A percentile compares a stretch with the other conserved stretches of the same genome.
Evolutionary conservation across 768 basidiomycete genomes (phyloP).

Genomic region (Polyporus arcularius): DNA sequence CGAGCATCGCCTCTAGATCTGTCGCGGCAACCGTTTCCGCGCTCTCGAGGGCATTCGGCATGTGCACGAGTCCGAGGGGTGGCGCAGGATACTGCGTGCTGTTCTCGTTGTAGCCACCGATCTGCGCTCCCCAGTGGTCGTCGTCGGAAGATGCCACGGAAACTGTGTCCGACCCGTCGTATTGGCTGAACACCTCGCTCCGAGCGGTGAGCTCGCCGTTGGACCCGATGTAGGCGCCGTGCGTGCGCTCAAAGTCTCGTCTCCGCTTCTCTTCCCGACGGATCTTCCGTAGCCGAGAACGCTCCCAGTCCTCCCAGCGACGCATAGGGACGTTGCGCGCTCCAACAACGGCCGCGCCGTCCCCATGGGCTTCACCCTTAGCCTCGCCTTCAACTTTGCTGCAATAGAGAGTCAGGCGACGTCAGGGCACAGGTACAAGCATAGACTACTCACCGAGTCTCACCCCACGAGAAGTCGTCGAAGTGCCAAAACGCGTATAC

Average conservation of each 20-base stretch:
- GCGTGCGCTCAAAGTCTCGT: slow-evolving; percentile 76
- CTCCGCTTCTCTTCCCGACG: slow-evolving; percentile 83
- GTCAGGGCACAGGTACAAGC: slow-evolving; percentile 12
- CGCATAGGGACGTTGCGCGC: slow-evolving; percentile 80
- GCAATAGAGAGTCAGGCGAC: slow-evolving; percentile 4
- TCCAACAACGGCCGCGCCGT: slow-evolving; percentile 51
- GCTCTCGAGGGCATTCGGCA: slow-evolving; percentile 39
- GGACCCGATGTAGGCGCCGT: slow-evolving; percentile 68
- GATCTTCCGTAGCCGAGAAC: slow-evolving; percentile 88
- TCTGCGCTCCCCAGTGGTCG: slow-evolving; percentile 94
- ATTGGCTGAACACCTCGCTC: slow-evolving; percentile 52
- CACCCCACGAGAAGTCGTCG: slow-evolving; percentile 99
- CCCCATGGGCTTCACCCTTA: slow-evolving; percentile 77
- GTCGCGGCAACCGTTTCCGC: slow-evolving; percentile 59
- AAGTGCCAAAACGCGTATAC: slow-evolving; percentile 99
- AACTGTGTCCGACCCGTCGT: slow-evolving; percentile 78
- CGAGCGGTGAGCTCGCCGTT: slow-evolving; percentile 65
- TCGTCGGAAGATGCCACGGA: slow-evolving; percentile 89
- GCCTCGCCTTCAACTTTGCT: slow-evolving; percentile 95
- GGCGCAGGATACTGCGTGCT: slow-evolving; percentile 79
- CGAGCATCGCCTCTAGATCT: slow-evolving; percentile 91
- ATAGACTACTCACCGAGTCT: slow-evolving; percentile 72
- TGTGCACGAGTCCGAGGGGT: slow-evolving; percentile 58
- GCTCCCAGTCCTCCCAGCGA: slow-evolving; percentile 99
- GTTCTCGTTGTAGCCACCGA: slow-evolving; percentile 94